These are phyloP conservation scores for Senecio squalidus DNA, from an alignment of 140 eudicot genomes.

Conservation along the genomic window DNA sequence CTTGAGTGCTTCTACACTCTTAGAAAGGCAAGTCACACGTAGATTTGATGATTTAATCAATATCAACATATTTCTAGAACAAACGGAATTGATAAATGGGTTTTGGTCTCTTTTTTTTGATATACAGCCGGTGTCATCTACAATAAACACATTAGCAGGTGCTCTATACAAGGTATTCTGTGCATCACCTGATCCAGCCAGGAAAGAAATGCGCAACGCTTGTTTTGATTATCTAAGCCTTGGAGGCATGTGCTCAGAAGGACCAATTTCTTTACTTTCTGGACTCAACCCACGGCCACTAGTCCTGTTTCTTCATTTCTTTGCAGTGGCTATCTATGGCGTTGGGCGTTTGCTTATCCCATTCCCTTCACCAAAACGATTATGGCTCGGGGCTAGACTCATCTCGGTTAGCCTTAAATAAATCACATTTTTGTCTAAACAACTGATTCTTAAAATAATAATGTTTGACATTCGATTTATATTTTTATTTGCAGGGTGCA, in stretches of 20 bases:
- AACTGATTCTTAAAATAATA: not conserved
- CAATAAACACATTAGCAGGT: constrained; percentile 52
- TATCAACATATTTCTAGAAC: not conserved
- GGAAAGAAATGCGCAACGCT: constrained; percentile 49
- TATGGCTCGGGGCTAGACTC: constrained; percentile 56
- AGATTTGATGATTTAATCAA: not conserved
- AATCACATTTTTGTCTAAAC: not conserved
- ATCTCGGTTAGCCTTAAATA: constrained; percentile 30
- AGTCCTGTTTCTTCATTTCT: constrained; percentile 44
- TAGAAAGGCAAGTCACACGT: constrained; percentile 36
- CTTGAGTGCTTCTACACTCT: constrained; percentile 57
- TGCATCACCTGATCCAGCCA: constrained; percentile 49
- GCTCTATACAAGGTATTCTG: constrained; percentile 51
- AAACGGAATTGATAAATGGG: not conserved
- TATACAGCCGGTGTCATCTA: constrained; percentile 58
- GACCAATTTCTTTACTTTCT: constrained; percentile 45
- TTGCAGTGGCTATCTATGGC: constrained; percentile 51
- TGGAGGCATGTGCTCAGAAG: constrained; percentile 46
- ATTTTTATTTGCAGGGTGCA: constrained; percentile 45
- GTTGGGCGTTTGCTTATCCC: constrained; percentile 57
- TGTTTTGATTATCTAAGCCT: constrained; percentile 57
- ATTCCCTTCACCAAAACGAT: constrained; percentile 41
- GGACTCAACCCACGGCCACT: constrained; percentile 54
- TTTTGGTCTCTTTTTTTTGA: not conserved
- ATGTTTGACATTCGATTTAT: not conserved